A percentile compares a stretch with the other conserved stretches of the same genome.
phyloP scores from a whole-genome alignment of 192 early-diverging fungal genomes.

The Coemansia furcata region DNA sequence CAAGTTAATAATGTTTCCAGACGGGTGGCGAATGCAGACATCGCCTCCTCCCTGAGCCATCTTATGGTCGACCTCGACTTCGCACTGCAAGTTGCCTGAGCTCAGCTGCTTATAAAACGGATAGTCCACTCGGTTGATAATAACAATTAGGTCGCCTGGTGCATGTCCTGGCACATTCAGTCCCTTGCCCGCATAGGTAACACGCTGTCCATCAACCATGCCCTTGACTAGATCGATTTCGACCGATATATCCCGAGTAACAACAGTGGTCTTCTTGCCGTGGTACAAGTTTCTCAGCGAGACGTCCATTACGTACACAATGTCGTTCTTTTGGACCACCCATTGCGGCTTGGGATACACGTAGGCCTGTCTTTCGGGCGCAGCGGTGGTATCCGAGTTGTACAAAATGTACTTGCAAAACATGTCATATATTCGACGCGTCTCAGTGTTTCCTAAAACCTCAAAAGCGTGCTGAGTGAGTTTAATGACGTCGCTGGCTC shows the following conservation, averaged over 20 bases:
- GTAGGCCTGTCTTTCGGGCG: neutral
- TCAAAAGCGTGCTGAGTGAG: conserved; percentile 29
- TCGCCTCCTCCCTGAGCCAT: conserved; percentile 15
- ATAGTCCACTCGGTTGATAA: conserved; percentile 26
- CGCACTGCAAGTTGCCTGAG: conserved; percentile 9
- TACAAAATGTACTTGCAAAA: conserved; percentile 29
- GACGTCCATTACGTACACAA: conserved; percentile 29
- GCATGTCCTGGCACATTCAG: neutral
- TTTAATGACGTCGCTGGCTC: conserved; percentile 30
- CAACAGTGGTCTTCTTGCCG: conserved; percentile 21
- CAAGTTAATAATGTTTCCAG: conserved; percentile 15
- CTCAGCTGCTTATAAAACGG: conserved; percentile 13
- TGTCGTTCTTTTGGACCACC: conserved; percentile 31
- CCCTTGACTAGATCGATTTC: conserved; percentile 20
- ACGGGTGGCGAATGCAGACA: conserved; percentile 23
- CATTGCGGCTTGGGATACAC: conserved; percentile 31
- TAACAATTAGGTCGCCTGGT: conserved; percentile 25
- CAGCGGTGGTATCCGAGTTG: neutral
- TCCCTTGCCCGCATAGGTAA: conserved; percentile 24
- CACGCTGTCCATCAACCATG: conserved; percentile 17
- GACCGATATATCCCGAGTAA: conserved; percentile 13
- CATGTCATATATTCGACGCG: conserved; percentile 24
- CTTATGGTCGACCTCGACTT: conserved; percentile 19
- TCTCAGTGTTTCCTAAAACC: conserved; percentile 20
- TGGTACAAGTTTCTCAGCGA: conserved; percentile 23